Evolutionary conservation across 169 alveolate species (phyloP), one percentile per base, ranked within the genome.

Genomic region (Cryptosporidium viatorum): DNA sequence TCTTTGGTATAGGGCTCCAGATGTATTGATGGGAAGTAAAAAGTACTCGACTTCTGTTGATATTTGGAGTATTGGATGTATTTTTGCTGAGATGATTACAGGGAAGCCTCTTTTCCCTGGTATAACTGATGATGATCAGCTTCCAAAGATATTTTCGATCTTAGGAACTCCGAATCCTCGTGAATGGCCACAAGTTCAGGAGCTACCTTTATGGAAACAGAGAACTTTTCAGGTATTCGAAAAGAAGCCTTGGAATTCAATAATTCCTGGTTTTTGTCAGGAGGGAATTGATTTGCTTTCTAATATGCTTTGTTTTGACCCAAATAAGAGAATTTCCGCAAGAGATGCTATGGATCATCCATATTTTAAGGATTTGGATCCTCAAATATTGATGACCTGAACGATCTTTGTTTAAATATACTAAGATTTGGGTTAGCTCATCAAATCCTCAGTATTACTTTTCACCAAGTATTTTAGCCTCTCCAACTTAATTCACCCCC

Each of bases 1-100:
- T 8, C 93, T 98, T 69, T 98, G 99, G 99, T 98, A 98, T 92
- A 89, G 99, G 67, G 99, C 99, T 10, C 99, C 99, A n/a, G 99
- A 99, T 92, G 99, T 99, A 33, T 95, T 99, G 62, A 95, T 99
- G 97, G 99, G 99, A 0, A 95, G 98, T 55, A 97, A 97, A 75
- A 96, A 97, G 84, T 99, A 99, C 93, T 97, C 99, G 33, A 97
- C 99, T 14, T 99, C 99, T 31, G 99, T 99, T 31, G 99, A 99
- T 92, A 97, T 99, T 48, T 98, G 99, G 99, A 95, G 99, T 68
- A 97, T 97, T 23, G 99, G 99, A 43, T 97, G 99, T 89, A 97
- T 98, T 43, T 65, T 71, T 84, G 94, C 95, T 62, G 99, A 99
- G 92, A 97, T 98, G 99, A 98, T 97, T 37, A 98, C 97, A 71